Evolutionary conservation across 2,329 filamentous ascomycete genomes (phyloP).

Genomic region (Trichophyton benhamiae): DNA sequence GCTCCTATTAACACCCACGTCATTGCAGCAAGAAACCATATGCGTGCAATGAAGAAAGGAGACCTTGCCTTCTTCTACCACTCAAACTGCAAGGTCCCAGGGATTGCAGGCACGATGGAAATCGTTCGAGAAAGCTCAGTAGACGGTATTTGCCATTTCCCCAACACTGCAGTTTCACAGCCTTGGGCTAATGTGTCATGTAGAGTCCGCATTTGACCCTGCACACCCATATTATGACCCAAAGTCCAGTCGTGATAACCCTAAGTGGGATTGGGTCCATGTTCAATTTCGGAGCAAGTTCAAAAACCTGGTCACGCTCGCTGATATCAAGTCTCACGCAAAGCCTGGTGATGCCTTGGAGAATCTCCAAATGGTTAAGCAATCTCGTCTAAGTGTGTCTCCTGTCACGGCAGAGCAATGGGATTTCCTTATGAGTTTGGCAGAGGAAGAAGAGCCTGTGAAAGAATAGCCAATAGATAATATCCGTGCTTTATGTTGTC

Average conservation of each 20-base stretch:
- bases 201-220: slow-evolving; percentile 58
- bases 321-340: slow-evolving; percentile 56
- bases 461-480: slow-evolving; percentile 2
- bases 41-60: slow-evolving; percentile 79
- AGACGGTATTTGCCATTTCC: slow-evolving; percentile 44
- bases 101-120: slow-evolving; percentile 78
- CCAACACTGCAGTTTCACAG: not conserved
- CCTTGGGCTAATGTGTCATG: not conserved
- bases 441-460: slow-evolving; percentile 20
- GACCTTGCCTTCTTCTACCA: slow-evolving; percentile 97
- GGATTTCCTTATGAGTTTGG: slow-evolving; percentile 37
- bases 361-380: slow-evolving; percentile 71
- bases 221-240: slow-evolving; percentile 72
- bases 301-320: slow-evolving; percentile 53
- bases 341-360: slow-evolving; percentile 46
- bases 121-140: slow-evolving; percentile 73
- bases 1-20: not conserved
- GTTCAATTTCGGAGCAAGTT: slow-evolving; percentile 83
- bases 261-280: slow-evolving; percentile 80
- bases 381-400: slow-evolving; percentile 67
- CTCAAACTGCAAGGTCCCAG: slow-evolving; percentile 80
- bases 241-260: slow-evolving; percentile 55
- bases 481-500: not conserved
- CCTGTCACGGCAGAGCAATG: slow-evolving; percentile 37
- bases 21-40: slow-evolving; percentile 64